Conservation (phyloP, 306 rosid genomes). For the Alnus rubra region DNA sequence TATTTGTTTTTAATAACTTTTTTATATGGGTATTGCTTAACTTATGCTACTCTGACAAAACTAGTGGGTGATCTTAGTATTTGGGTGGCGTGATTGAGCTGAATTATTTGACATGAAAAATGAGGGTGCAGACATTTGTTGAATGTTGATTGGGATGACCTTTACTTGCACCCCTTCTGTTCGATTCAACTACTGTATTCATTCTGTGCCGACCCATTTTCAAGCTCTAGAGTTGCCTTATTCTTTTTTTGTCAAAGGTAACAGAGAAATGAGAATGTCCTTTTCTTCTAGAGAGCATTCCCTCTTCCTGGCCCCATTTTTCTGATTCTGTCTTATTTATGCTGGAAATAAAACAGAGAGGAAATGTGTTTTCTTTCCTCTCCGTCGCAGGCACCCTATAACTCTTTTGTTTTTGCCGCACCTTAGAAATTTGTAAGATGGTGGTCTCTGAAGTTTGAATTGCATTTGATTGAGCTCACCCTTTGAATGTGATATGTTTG, state of each 20-base stretch:
- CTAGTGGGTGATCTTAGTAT: background rate
- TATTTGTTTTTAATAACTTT: background rate
- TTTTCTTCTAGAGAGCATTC: background rate
- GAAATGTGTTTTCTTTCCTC: background rate
- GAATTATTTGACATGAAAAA: background rate
- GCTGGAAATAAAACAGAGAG: background rate
- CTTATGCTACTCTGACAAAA: background rate
- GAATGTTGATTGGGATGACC: background rate
- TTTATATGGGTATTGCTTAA: background rate
- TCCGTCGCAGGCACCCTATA: background rate
- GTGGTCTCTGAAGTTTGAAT: background rate
- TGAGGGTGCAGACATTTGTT: background rate
- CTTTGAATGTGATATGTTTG: conserved; percentile 9
- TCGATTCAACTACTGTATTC: background rate
- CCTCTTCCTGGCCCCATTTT: background rate
- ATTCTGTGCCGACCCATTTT: background rate
- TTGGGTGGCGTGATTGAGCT: background rate
- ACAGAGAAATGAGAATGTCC: conserved; percentile 1
- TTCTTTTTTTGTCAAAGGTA: background rate
- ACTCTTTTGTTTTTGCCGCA: background rate
- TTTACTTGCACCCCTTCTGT: background rate
- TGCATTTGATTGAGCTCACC: conserved; percentile 5
- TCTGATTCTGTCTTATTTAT: background rate
- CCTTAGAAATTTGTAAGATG: background rate
- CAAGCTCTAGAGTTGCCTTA: conserved; percentile 7